These are phyloP conservation scores for Artemisia tridentata DNA, from an alignment of 129 eudicot genomes.

Conservation along the genomic window DNA sequence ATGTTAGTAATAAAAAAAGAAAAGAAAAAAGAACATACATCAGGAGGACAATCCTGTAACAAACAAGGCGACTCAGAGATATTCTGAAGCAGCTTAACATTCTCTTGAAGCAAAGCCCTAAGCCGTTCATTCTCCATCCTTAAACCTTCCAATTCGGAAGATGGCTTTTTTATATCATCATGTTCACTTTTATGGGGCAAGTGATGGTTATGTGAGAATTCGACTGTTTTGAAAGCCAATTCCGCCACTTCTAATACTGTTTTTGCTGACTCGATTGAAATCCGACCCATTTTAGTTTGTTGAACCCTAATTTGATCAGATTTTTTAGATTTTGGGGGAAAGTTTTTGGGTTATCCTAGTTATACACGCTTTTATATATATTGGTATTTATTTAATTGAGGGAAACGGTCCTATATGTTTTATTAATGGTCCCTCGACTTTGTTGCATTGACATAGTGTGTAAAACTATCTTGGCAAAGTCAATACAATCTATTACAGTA, in stretches of 20 bases:
- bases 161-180: too few species aligned
- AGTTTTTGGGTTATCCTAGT: too few species aligned
- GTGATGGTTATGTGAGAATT: conserved; percentile 53
- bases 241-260: conserved; percentile 93
- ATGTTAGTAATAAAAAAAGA: not conserved
- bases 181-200: conserved; percentile 21
- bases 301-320: conserved; percentile 23
- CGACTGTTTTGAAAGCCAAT: conserved; percentile 75
- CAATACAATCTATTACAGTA: too few species aligned
- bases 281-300: conserved; percentile 18
- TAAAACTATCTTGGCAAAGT: too few species aligned
- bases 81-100: conserved; percentile 59
- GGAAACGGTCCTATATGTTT: too few species aligned
- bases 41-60: conserved; percentile 75
- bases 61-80: conserved; percentile 60
- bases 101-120: conserved; percentile 61
- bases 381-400: too few species aligned
- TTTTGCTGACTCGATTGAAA: conserved; percentile 64
- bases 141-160: conserved; percentile 40
- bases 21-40: conserved; percentile 39
- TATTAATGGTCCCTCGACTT: too few species aligned
- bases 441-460: too few species aligned
- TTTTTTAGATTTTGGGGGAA: conserved; percentile 5
- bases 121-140: conserved; percentile 71
- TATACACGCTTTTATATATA: too few species aligned